Evolutionary conservation across 495 filamentous ascomycete genomes (phyloP).

Genomic region (Penicillium ochrochloron): DNA sequence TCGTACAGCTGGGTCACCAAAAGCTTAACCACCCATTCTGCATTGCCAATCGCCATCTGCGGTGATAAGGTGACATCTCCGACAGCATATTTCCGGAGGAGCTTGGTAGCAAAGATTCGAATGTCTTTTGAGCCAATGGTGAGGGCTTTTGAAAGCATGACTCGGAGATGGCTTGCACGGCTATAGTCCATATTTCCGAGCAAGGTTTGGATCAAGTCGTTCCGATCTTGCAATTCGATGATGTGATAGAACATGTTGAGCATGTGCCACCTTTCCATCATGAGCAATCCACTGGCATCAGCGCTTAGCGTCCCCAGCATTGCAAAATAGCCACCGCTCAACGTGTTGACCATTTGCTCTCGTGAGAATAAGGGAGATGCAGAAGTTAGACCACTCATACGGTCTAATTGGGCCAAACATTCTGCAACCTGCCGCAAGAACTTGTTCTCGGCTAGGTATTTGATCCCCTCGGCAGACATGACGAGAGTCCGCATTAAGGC

Average conservation of each 20-base stretch:
- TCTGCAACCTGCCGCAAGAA: constrained; percentile 91
- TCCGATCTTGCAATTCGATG: constrained; percentile 84
- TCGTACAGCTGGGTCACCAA: constrained; percentile 98
- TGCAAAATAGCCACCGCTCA: constrained; percentile 91
- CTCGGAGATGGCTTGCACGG: constrained; percentile 83
- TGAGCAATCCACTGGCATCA: constrained; percentile 78
- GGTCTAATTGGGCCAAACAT: constrained; percentile 91
- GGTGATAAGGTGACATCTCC: constrained; percentile 39
- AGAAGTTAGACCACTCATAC: constrained; percentile 87
- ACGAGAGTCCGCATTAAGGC: constrained; percentile 83
- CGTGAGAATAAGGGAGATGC: constrained; percentile 84
- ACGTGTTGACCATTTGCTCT: constrained; percentile 78
- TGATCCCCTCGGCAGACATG: constrained; percentile 79
- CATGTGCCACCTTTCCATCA: constrained; percentile 96
- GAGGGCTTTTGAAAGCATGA: constrained; percentile 89
- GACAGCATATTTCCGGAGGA: constrained; percentile 80
- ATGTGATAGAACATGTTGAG: constrained; percentile 99
- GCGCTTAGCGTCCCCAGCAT: constrained; percentile 86
- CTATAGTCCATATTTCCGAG: constrained; percentile 91
- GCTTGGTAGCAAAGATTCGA: constrained; percentile 81
- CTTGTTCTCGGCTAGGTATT: constrained; percentile 89
- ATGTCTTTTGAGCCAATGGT: constrained; percentile 91
- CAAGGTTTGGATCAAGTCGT: constrained; percentile 86
- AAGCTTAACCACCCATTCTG: constrained; percentile 94
- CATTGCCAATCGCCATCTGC: constrained; percentile 48